Base-by-base conservation (phyloP, 306 rosid species). In the Abrus precatorius region DNA sequence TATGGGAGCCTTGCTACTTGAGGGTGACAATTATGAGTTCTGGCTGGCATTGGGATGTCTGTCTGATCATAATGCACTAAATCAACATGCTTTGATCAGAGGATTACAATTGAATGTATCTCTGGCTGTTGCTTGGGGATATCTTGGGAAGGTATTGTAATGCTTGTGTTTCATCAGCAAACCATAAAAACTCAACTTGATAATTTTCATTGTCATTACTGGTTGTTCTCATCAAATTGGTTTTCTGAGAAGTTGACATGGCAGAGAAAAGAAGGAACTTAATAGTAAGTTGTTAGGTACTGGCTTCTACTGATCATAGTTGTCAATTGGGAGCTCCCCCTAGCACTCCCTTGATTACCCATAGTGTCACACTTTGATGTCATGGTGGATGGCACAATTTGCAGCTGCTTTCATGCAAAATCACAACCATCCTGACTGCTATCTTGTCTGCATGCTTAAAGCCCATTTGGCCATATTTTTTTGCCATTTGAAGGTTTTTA, bases 41-140 rank as follows among this genome's bases (percentile, higher is more conserved):
- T 95, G 98, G 98, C 88, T 93, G 73, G 90, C 90, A 67, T 85
- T 95, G 88, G 98, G 97, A 80, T 90, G 86, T 72, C 82, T 92
- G 70, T 84, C 97, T 62, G 56, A 82, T 85, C 86, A 90, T 78
- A 83, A 55, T 72, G 89, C 94, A 47, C 82, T 95, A 73, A 92
- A 90, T 83, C 97, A 95, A 86, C 97, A 95, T 85, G 95, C 98
- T 75, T 64, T 92, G 66, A 87, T 95, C 65, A 86, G 97, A 84
- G 97, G 91, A 56, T 87, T 95, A 80, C 98, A 95, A 74, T 84
- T 92, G 87, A 91, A 95, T 78, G 92, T 78, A 50, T 92, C 98
- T 81, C 80, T 89, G 66, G 97, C 97, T 88, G 82, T 84, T 84
- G 97, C 91, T 33, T 95, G 97, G 98, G 95, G 94, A 75, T 90